phyloP scores from a whole-genome alignment of 2,329 filamentous ascomycete species.

The Aureobasidium sp. region DNA sequence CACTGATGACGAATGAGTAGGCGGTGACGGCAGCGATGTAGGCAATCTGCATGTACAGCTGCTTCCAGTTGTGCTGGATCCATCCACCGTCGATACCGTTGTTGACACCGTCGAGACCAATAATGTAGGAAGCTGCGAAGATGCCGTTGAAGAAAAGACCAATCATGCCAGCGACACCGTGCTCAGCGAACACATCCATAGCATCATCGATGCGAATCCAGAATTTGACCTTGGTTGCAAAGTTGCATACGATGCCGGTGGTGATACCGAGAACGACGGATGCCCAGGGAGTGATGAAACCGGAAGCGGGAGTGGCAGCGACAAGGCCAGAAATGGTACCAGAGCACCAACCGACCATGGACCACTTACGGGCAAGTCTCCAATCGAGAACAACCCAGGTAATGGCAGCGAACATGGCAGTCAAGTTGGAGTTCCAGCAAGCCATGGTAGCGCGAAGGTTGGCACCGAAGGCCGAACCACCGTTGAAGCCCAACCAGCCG shows the following conservation, averaged over 20 bases:
- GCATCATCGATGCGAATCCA: constrained; percentile 77
- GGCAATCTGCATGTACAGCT: constrained; percentile 72
- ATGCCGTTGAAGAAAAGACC: constrained; percentile 71
- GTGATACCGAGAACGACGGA: constrained; percentile 53
- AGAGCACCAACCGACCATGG: constrained; percentile 85
- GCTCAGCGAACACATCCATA: constrained; percentile 85
- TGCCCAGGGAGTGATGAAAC: constrained; percentile 64
- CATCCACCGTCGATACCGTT: constrained; percentile 54
- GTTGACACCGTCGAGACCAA: constrained; percentile 71
- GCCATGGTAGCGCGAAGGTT: constrained; percentile 93
- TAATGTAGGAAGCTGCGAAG: constrained; percentile 61
- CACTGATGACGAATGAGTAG: constrained; percentile 67
- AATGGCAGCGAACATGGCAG: constrained; percentile 83
- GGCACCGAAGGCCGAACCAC: constrained; percentile 52
- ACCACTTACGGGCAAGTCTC: constrained; percentile 91
- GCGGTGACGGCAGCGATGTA: constrained; percentile 59
- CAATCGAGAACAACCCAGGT: constrained; percentile 95
- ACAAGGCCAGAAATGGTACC: constrained; percentile 82
- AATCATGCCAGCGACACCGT: constrained; percentile 74
- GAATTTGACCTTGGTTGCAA: constrained; percentile 72
- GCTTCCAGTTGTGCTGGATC: constrained; percentile 64
- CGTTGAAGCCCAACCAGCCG: constrained; percentile 98
- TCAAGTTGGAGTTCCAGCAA: constrained; percentile 95
- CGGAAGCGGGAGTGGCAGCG: constrained; percentile 75
- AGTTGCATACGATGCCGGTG: constrained; percentile 67